Conservation (phyloP, 169 alveolate genomes). For the Babesia bovis region DNA sequence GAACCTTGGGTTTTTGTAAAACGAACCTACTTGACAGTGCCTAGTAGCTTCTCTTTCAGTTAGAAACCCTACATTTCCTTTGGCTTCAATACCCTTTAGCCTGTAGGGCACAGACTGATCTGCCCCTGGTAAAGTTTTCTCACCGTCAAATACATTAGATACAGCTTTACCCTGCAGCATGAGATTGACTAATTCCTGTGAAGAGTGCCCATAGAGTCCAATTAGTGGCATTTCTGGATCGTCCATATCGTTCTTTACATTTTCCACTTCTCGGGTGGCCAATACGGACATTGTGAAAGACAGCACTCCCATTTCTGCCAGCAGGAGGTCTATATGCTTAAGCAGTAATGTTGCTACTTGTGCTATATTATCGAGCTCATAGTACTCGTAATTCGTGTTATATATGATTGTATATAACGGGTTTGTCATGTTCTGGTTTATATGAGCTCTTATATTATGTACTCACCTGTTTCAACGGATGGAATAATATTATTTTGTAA, state of each 20-base stretch:
- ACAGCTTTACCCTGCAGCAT: constrained; percentile 79
- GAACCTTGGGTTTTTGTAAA: constrained; percentile 74
- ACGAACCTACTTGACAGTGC: constrained; percentile 81
- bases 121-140: constrained; percentile 55
- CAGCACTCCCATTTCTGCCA: constrained; percentile 72
- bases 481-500: constrained; percentile 34
- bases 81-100: constrained; percentile 75
- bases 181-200: constrained; percentile 80
- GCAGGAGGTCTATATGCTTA: constrained; percentile 68
- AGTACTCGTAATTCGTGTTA: constrained; percentile 49
- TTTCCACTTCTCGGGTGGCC: constrained; percentile 72
- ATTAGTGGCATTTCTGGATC: constrained; percentile 72
- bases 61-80: constrained; percentile 74
- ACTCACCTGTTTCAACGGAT: constrained; percentile 24
- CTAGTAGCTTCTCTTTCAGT: constrained; percentile 81
- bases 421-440: constrained; percentile 14
- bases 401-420: constrained; percentile 21
- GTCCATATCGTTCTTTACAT: constrained; percentile 76
- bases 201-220: constrained; percentile 79
- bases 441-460: background rate
- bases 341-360: constrained; percentile 71
- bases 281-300: constrained; percentile 75
- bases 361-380: constrained; percentile 69
- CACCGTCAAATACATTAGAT: constrained; percentile 82
- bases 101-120: constrained; percentile 10